These are phyloP conservation scores for Thelonectria blattea DNA, from an alignment of 2,329 filamentous ascomycete species.

Conservation along the genomic window DNA sequence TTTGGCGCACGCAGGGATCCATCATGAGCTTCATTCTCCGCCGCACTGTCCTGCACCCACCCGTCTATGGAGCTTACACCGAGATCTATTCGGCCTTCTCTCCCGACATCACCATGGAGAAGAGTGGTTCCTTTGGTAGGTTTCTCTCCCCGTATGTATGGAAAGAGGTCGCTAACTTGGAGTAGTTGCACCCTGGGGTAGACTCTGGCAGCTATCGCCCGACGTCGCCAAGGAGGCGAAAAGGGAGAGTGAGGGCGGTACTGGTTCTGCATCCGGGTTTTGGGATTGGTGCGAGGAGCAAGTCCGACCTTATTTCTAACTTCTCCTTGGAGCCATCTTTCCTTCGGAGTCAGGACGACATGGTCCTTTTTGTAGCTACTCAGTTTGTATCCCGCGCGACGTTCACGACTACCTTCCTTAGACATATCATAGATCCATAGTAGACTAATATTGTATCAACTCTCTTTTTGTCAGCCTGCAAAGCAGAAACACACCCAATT, in stretches of 20 bases:
- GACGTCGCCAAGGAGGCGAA: conserved; percentile 40
- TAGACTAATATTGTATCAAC: too few species aligned
- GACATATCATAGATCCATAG: too few species aligned
- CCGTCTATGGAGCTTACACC: conserved; percentile 53
- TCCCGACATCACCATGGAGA: conserved; percentile 47
- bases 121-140: conserved; percentile 28
- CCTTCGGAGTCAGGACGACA: too few species aligned
- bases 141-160: not conserved
- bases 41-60: conserved; percentile 33
- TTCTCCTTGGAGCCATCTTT: not conserved
- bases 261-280: conserved; percentile 41
- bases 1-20: conserved; percentile 40
- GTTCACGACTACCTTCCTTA: too few species aligned
- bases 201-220: conserved; percentile 39
- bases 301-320: conserved; percentile 31
- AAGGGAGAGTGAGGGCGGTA: conserved; percentile 43
- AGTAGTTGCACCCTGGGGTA: conserved; percentile 47
- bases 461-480: too few species aligned
- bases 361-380: too few species aligned
- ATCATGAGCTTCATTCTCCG: conserved; percentile 26
- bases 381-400: too few species aligned
- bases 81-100: conserved; percentile 55
- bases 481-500: too few species aligned
- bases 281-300: conserved; percentile 50
- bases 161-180: not conserved